Percentiles rank a stretch among this genome's conserved stretches.
Evolutionary conservation across 176 grass and related monocot genomes (phyloP).

Genomic region (Poa pratensis): DNA sequence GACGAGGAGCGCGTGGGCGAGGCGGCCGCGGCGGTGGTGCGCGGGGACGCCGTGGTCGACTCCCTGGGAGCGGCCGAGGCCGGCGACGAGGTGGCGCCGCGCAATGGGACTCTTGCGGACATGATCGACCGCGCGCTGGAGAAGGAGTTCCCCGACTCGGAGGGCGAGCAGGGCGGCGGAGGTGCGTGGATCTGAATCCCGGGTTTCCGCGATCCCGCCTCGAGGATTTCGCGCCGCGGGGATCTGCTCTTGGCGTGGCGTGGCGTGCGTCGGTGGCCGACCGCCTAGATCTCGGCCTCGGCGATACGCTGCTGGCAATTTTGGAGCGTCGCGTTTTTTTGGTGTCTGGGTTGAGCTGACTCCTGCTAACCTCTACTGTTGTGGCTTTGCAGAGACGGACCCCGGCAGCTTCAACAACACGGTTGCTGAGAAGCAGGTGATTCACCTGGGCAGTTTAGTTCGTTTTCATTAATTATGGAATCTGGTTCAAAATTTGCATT

Average conservation of each 20-base stretch:
- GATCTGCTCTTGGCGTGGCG: conserved; percentile 30
- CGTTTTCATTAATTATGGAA: conserved; percentile 12
- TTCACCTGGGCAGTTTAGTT: conserved; percentile 18
- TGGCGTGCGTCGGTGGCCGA: conserved; percentile 30
- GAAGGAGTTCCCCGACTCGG: conserved; percentile 97
- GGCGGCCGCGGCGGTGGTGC: conserved; percentile 24
- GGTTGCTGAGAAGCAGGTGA: conserved; percentile 85
- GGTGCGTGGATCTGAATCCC: conserved; percentile 69
- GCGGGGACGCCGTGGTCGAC: conserved; percentile 17
- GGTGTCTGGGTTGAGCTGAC: conserved; percentile 6
- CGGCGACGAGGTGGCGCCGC: conserved; percentile 42
- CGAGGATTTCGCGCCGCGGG: background rate
- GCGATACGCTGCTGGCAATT: conserved; percentile 23
- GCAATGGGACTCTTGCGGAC: conserved; percentile 78
- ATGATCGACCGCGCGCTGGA: conserved; percentile 98
- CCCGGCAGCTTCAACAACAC: conserved; percentile 96
- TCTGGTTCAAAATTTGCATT: background rate
- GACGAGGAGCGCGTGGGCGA: conserved; percentile 37
- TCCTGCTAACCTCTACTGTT: conserved; percentile 38
- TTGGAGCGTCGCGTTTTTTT: background rate
- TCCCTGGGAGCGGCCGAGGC: conserved; percentile 33
- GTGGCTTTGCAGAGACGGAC: conserved; percentile 73
- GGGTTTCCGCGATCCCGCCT: background rate
- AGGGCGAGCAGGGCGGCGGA: conserved; percentile 86
- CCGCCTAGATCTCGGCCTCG: conserved; percentile 45